Base-by-base conservation (phyloP, 352 stramenopile genomes). In the Phytophthora pseudosyringae region DNA sequence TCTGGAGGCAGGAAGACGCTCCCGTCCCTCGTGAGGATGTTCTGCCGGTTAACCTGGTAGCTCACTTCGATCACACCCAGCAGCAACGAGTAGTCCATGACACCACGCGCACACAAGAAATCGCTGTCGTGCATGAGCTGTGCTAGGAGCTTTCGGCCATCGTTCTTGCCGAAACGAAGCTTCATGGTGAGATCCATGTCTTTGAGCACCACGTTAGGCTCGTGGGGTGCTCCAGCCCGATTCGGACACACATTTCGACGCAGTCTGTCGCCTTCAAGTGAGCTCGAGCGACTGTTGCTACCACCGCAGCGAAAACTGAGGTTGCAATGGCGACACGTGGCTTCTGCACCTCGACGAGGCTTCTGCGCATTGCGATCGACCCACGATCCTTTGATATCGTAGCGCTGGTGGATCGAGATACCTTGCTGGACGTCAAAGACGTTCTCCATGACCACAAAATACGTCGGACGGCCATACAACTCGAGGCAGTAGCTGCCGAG, bases 371-470 rank as follows among this genome's bases (percentile, higher is more conserved):
- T 90, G 33, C 84, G 81, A 60, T 91, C 84, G 18, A 96, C 72
- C 85, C 86, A 96, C 8, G 79, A 91, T 15, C 89, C 89, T 66
- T 97, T 97, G 58, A 97, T 89, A 53, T 97, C 89, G 65, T 95
- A 97, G 9, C 81, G 75, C 68, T 93, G 78, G 58, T 97, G 84
- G 52, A 96, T 90, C 2, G 78, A 79, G 21, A 88, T 71, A 29
- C 80, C 78, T 52, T 91, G 81, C 41, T 90, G 80, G 1, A 90
- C 80, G 71, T 94, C 83, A 55, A 97, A 94, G 4, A 97, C 77
- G 50, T 97, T 97, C 47, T 92, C 83, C 89, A 97, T 97, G 33
- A 97, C 89, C 16, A 93, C 87, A 60, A 97, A 97, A 58, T 85
- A 78, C 44, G 80, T 79, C 38, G 74, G 69, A 39, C 78, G 80